Base-by-base conservation (phyloP, 106 monocot species). In the Ottelia alismoides region DNA sequence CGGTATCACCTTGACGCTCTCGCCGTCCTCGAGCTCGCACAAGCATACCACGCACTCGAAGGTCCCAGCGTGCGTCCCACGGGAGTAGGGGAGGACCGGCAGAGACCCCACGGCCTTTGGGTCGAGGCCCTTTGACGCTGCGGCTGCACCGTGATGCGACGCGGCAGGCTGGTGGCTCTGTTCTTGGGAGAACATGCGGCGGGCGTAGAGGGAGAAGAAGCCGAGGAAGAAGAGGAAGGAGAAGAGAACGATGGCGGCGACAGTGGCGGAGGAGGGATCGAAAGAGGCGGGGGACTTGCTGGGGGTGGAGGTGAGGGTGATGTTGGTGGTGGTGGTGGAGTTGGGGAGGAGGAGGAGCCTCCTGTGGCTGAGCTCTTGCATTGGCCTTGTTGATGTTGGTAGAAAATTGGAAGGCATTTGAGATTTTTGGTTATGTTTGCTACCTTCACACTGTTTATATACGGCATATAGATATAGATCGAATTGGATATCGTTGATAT, bases 131-230 rank as follows among this genome's bases (percentile, higher is more conserved):
- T 24, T 47, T 1, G 49, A 20, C 47, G 47, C 1, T 2, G 22
- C 1, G 49, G 2, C 14, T 10, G 11, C 35, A 12, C 5, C 5
- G 35, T 20, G 29, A 26, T 2, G 20, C 44, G 6, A 9, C 2
- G 2, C 28, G 47, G 45, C 20, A 14, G 22, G 32, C 16, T 25
- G 35, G 28, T 44, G 20, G 45, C 48, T 10, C 46, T 12, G 7
- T 18, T 47, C 55, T 23, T 19, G 1, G 47, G 23, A 0, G 65
- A 55, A 56, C 56, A 55, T 47, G 56, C 48, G 50, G 50, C 67
- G 67, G 16, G 57, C 57, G 58, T 50, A 67, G 30, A 67, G 9
- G 40, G 67, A 67, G 49, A 67, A 67, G 67, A 67, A 67, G 22
- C 31, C 67, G 24, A 67, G 57, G 67, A 67, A 58, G 67, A 58